Evolutionary conservation across 1,139 yeast species (phyloP).

Genomic region (Meyerozyma carpophila): DNA sequence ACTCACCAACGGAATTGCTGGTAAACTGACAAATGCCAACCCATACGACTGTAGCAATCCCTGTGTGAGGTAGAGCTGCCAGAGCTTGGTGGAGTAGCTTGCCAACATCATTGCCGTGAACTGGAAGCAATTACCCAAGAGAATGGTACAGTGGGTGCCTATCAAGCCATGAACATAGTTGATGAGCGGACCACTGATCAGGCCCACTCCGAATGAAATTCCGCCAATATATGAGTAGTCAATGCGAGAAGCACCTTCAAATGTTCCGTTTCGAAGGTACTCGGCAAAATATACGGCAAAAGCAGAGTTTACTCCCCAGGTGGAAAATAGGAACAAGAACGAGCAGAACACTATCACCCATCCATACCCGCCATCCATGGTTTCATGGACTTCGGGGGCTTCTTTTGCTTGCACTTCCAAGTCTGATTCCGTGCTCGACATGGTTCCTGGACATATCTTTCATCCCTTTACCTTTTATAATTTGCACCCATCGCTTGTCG

Average conservation of each 20-base stretch:
- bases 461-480: neutral
- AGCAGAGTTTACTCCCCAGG: constrained; percentile 14
- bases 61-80: constrained; percentile 14
- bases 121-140: constrained; percentile 5
- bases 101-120: constrained; percentile 12
- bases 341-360: constrained; percentile 11
- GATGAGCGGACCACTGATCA: constrained; percentile 7
- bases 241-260: constrained; percentile 12
- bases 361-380: constrained; percentile 13
- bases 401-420: constrained; percentile 1
- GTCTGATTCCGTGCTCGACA: neutral
- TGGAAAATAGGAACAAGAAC: constrained; percentile 9
- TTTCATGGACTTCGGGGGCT: constrained; percentile 2
- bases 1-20: neutral
- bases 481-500: no score
- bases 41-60: constrained; percentile 13
- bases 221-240: constrained; percentile 23
- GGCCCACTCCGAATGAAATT: constrained; percentile 13
- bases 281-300: constrained; percentile 10
- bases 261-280: constrained; percentile 13
- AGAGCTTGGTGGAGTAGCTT: constrained; percentile 8
- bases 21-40: constrained; percentile 8
- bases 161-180: constrained; percentile 9
- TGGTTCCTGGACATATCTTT: neutral
- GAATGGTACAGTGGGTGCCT: constrained; percentile 9